Evolutionary conservation across 208 protist genomes (phyloP), one percentile per base, ranked within the genome.

Genomic region (Acanthamoeba triangularis): DNA sequence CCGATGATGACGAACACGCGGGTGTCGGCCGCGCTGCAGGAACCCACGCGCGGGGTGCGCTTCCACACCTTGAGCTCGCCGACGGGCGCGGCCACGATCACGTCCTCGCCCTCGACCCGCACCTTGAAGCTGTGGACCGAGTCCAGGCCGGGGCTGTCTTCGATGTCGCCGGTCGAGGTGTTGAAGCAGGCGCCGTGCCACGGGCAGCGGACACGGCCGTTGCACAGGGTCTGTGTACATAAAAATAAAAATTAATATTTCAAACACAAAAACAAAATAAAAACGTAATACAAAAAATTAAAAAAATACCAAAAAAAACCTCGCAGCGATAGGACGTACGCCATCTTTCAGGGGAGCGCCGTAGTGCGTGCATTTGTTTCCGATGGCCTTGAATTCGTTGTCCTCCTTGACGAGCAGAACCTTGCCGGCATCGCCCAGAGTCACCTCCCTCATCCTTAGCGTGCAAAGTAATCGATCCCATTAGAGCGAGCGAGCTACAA

Each of bases 161-260:
- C 96, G 80, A 97, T 97, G 87, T 97, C 96, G 44, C 96, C 96
- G 28, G 96, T 97, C 14, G 67, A 80, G 56, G 78, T 93, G 61
- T 96, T 96, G 94, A 97, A 97, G 90, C 96, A 97, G 23, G 96
- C 96, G 16, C 94, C 96, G 90, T 97, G 96, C 96, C 96, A 97
- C 41, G 95, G 96, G 44, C 96, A 97, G 69, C 90, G 94, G 8
- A 97, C 82, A 3, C 54, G 8, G 67, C 96, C 96, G 20, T 96
- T 95, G 52, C 37, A 90, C 35, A 96, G 90, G 30, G 25, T 35
- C 87, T 93, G 8, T 56, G 44, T 37, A 0, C 28, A 18, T 23
- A 25, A 67, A 33, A 80, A 94, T 80, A 63, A 91, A 18, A 95
- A 28, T 44, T 44, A 16, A 88, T 41, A 88, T 13, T 37, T 87